Evolutionary conservation across 768 basidiomycete species (phyloP), one percentile per base, ranked within the genome.

Genomic region (Tylopilus felleus): DNA sequence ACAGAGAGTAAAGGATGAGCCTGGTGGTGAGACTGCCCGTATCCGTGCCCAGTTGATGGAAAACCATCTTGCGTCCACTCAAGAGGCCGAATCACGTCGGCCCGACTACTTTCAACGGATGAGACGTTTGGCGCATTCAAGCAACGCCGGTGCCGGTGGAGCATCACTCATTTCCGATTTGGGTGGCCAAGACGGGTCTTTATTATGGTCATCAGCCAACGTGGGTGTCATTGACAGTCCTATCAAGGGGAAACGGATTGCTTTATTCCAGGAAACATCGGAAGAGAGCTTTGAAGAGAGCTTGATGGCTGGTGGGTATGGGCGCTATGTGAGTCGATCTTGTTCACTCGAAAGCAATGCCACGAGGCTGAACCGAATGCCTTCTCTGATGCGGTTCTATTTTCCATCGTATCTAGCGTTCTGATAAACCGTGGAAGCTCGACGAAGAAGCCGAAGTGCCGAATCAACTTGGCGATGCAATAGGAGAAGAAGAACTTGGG

Each of bases 271-370:
- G 66, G 87, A 89, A 71, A 90, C 88, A 0, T 86, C 85, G 5
- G 87, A 88, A 43, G 87, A 88, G 69, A 90, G 88, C 62, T 90
- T 91, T 60, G 89, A 91, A 62, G 88, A 91, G 70, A 87, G 87
- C 60, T 67, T 90, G 39, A 88, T 90, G 81, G 88, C 87, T 19
- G 87, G 88, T 28, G 88, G 89, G 8, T 90, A 90, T 68, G 86
- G 84, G 1, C 79, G 79, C 57, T 90, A 90, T 68, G 88, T 85
- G 66, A 69, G 83, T 73, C 44, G n/a, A 22, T 22, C 16, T 31
- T 25, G 21, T 33, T 29, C 33, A 52, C 49, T 25, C 28, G 29
- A 33, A 21, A 46, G 54, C n/a, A 19, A 9, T 56, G 41, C n/a
- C 29, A 44, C 19, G 38, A 56, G 41, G 40, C 8, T 33, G 50